These are phyloP conservation scores for Trichosporon sp. DNA, from an alignment of 1,284 basidiomycete species.

Conservation along the genomic window DNA sequence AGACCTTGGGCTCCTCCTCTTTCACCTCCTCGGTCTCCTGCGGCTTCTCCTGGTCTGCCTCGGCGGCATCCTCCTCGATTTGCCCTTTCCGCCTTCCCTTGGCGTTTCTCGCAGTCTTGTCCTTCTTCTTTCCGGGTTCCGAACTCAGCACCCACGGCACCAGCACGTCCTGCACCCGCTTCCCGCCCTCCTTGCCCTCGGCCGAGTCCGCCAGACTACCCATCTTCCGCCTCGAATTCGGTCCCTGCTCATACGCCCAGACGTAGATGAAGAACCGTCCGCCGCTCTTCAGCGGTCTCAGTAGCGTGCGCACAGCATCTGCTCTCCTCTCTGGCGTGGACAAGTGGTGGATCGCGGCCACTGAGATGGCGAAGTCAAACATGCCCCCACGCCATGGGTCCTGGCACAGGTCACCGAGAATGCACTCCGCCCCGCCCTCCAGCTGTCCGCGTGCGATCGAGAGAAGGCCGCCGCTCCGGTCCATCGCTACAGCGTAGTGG, in stretches of 20 bases:
- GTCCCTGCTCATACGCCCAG: slow-evolving; percentile 96
- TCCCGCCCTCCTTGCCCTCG: not conserved
- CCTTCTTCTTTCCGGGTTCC: slow-evolving; percentile 17
- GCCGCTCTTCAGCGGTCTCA: slow-evolving; percentile 56
- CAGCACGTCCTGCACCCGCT: slow-evolving; percentile 59
- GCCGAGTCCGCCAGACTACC: slow-evolving; percentile 51
- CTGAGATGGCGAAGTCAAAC: slow-evolving; percentile 90
- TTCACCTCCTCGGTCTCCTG: not conserved
- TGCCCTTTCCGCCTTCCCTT: slow-evolving; percentile 1
- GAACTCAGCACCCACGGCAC: slow-evolving; percentile 61
- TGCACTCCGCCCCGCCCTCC: slow-evolving; percentile 29
- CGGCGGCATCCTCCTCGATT: not conserved
- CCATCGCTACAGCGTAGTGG: slow-evolving; percentile 65
- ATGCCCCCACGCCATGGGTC: slow-evolving; percentile 63
- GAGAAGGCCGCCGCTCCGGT: slow-evolving; percentile 73
- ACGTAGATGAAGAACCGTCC: slow-evolving; percentile 82
- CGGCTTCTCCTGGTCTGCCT: not conserved
- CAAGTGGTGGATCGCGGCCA: slow-evolving; percentile 91
- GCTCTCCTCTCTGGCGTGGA: slow-evolving; percentile 68
- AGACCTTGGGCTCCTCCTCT: slow-evolving; percentile 51
- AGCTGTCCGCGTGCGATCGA: slow-evolving; percentile 61
- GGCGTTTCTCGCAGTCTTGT: not conserved
- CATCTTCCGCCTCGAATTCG: slow-evolving; percentile 63
- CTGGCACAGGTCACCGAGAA: slow-evolving; percentile 61
- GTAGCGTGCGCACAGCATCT: slow-evolving; percentile 67